Percentiles rank a stretch among this genome's conserved stretches.
phyloP scores from a whole-genome alignment of 306 rosid genomes.

The Malus asiatica region DNA sequence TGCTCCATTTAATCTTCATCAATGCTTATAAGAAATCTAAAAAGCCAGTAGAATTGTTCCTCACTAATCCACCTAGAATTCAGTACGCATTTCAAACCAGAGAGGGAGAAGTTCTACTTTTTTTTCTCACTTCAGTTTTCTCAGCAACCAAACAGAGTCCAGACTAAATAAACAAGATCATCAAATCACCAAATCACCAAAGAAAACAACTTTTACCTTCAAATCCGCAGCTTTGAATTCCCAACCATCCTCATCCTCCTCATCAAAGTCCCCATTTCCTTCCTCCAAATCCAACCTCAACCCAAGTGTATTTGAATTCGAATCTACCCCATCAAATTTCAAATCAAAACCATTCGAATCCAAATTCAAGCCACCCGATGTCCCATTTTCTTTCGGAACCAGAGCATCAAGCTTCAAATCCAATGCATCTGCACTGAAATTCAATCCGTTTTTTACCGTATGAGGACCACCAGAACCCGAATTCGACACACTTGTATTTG shows the following conservation, averaged over 20 bases:
- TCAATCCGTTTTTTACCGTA: neutral
- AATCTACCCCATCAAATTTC: neutral
- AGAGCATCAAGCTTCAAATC: neutral
- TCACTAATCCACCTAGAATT: neutral
- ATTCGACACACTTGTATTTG: neutral
- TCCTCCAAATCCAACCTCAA: constrained; percentile 22
- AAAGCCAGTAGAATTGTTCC: neutral
- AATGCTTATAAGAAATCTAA: neutral
- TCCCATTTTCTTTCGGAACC: neutral
- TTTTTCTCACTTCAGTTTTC: neutral
- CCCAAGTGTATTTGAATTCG: neutral
- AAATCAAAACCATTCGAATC: neutral
- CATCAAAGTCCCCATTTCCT: constrained; percentile 27
- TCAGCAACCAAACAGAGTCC: neutral
- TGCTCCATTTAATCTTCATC: neutral
- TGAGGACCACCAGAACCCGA: neutral
- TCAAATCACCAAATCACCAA: neutral
- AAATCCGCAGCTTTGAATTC: constrained; percentile 78
- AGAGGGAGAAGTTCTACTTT: neutral
- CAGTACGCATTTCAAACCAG: neutral
- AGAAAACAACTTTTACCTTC: constrained; percentile 22
- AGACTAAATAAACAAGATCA: neutral
- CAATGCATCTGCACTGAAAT: constrained; percentile 7
- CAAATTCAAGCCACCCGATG: neutral
- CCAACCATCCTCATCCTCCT: constrained; percentile 68